phyloP scores from a whole-genome alignment of 2,329 filamentous ascomycete genomes.

The Aspergillus ruber region DNA sequence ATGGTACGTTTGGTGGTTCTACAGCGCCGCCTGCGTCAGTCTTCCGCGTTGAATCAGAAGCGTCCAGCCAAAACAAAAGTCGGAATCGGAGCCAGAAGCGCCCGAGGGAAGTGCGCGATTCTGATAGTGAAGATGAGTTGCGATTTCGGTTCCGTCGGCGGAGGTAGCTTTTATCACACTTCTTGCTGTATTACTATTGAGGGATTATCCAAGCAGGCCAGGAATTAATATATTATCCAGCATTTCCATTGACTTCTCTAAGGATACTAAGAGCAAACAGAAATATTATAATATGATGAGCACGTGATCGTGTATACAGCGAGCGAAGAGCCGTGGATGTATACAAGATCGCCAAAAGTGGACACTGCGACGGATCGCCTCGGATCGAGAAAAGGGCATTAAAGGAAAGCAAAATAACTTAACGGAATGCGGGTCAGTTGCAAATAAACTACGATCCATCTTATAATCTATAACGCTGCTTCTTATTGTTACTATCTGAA shows the following conservation, averaged over 20 bases:
- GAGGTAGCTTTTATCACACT: slow-evolving; percentile 14
- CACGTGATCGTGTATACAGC: no score
- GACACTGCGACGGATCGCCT: neutral
- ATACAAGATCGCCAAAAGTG: neutral
- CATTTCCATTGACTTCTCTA: no score
- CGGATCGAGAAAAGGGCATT: neutral
- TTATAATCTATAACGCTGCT: no score
- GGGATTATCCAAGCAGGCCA: neutral
- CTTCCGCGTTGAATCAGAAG: slow-evolving; percentile 12
- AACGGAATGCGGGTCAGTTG: no score
- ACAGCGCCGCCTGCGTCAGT: neutral
- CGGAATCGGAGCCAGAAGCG: slow-evolving; percentile 25
- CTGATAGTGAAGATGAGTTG: slow-evolving; percentile 53
- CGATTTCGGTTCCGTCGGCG: slow-evolving; percentile 51
- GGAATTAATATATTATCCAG: neutral
- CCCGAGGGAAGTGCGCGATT: slow-evolving; percentile 36
- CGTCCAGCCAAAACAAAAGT: slow-evolving; percentile 6
- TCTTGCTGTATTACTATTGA: neutral
- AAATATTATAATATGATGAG: no score
- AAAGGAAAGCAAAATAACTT: neutral
- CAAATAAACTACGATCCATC: no score
- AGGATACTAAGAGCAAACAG: no score
- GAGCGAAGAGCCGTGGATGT: no score
- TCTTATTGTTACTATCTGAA: no score
- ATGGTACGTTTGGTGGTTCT: neutral